These are phyloP conservation scores for Aspergillus spinulosporus DNA, from an alignment of 2,329 filamentous ascomycete species.

Conservation along the genomic window DNA sequence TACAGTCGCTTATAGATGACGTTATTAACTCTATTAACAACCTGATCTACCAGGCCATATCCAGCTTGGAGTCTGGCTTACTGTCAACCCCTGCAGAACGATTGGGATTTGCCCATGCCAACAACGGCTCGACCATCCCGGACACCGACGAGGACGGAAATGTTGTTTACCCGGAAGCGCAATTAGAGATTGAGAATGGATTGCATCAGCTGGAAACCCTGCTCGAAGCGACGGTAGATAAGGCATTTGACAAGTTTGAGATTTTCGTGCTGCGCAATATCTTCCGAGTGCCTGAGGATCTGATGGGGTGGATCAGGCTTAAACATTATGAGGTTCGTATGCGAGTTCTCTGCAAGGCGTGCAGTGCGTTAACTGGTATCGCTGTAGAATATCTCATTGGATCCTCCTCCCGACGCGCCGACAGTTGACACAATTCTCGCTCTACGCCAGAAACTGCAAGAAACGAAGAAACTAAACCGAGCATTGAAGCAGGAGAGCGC, in stretches of 20 bases:
- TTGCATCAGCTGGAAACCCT: slow-evolving; percentile 81
- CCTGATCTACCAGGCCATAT: slow-evolving; percentile 84
- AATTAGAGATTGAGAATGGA: slow-evolving; percentile 81
- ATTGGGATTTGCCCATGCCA: slow-evolving; percentile 69
- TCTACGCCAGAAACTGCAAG: slow-evolving; percentile 72
- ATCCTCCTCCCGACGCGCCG: slow-evolving; percentile 43
- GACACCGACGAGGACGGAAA: slow-evolving; percentile 50
- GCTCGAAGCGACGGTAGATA: slow-evolving; percentile 76
- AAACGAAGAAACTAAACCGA: slow-evolving; percentile 73
- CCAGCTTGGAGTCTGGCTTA: slow-evolving; percentile 81
- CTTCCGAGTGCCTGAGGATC: slow-evolving; percentile 69
- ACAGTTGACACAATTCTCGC: slow-evolving; percentile 68
- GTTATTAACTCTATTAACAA: slow-evolving; percentile 97
- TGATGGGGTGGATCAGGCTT: slow-evolving; percentile 74
- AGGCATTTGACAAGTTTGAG: slow-evolving; percentile 82
- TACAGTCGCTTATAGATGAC: slow-evolving; percentile 88
- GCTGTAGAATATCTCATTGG: slow-evolving; percentile 40
- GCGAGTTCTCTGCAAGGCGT: background rate
- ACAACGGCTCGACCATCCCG: slow-evolving; percentile 49
- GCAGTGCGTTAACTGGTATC: background rate
- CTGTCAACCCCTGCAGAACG: slow-evolving; percentile 69
- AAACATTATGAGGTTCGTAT: slow-evolving; percentile 73
- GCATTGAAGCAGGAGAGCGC: slow-evolving; percentile 68
- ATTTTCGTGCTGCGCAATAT: slow-evolving; percentile 90
- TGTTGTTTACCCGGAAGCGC: slow-evolving; percentile 52